Conservation (phyloP, 2,329 filamentous ascomycete genomes). For the Aurifilum marmelostoma region DNA sequence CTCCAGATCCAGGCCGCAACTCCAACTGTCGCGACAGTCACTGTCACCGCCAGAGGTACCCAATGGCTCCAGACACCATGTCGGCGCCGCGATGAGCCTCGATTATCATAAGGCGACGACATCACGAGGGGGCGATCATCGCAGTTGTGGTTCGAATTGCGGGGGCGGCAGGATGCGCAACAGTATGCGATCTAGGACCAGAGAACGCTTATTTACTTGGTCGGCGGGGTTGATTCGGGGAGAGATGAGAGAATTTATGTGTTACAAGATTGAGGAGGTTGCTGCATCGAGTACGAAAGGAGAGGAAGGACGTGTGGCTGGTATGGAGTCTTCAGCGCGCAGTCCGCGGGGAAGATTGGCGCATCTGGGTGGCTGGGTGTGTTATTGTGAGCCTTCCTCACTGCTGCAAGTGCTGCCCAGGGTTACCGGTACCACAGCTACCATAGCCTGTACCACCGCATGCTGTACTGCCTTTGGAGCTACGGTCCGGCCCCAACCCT, state of each 20-base stretch:
- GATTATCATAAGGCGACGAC: constrained; percentile 66
- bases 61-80: constrained; percentile 76
- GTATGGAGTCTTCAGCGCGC: background rate
- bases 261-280: background rate
- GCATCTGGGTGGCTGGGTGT: constrained; percentile 16
- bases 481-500: background rate
- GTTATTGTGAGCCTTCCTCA: constrained; percentile 2
- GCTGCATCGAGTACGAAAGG: background rate
- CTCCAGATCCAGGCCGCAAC: constrained; percentile 93
- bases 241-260: background rate
- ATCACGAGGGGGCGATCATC: constrained; percentile 50
- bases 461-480: background rate
- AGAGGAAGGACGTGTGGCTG: constrained; percentile 9
- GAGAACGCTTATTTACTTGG: background rate
- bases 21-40: constrained; percentile 84
- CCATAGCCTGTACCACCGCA: background rate
- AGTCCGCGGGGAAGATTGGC: constrained; percentile 4
- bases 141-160: constrained; percentile 33
- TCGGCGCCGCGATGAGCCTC: constrained; percentile 61
- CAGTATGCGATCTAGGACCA: constrained; percentile 2
- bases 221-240: background rate
- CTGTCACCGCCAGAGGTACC: constrained; percentile 84
- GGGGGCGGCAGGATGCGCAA: background rate
- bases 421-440: background rate
- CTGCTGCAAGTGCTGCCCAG: background rate